Base-by-base conservation (phyloP, 441 rosid genomes). In the Jatropha multifida region DNA sequence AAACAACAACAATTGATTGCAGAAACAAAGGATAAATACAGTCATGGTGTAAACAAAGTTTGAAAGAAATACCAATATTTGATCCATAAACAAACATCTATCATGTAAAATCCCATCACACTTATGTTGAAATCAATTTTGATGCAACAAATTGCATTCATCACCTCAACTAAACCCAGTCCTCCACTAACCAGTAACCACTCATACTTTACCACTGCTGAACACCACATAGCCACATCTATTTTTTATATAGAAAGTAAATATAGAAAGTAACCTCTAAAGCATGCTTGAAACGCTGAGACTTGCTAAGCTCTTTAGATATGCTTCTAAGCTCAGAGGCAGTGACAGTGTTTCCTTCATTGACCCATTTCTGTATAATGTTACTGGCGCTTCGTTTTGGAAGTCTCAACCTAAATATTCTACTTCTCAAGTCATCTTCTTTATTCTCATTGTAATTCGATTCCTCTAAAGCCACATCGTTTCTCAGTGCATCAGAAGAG, bases 361-460 rank as follows among this genome's bases (percentile, higher is more conserved):
- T 82, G 44, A 87, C 75, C 99, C 99, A 95, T 81, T 80, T 95
- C 85, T 88, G 86, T 56, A 95, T 83, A 72, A 93, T 88, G 46
- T 89, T 86, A 67, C 86, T 80, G 51, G 85, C 97, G 72, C 99
- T 93, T 72, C 99, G 83, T 77, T 95, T 95, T 6, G 98, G 97
- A 54, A 92, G 84, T 68, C 98, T 85, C 78, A 93, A 82, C 83
- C 92, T 83, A 76, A 95, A 83, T 69, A 95, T 90, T 77, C 91
- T 83, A 83, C 92, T 86, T 74, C 66, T 89, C 85, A 95, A 83
- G 77, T 89, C 94, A 73, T 89, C 82, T 23, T 74, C 82, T 51
- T 65, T 5, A 18, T 6, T 66, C 71, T 83, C 90, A 59, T 74
- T 83, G 3, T 76, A 54, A 59, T 44, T 77, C n/a, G 54, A 49